Base-by-base conservation (phyloP, 176 grass and related monocot species). In the Carex pumila region DNA sequence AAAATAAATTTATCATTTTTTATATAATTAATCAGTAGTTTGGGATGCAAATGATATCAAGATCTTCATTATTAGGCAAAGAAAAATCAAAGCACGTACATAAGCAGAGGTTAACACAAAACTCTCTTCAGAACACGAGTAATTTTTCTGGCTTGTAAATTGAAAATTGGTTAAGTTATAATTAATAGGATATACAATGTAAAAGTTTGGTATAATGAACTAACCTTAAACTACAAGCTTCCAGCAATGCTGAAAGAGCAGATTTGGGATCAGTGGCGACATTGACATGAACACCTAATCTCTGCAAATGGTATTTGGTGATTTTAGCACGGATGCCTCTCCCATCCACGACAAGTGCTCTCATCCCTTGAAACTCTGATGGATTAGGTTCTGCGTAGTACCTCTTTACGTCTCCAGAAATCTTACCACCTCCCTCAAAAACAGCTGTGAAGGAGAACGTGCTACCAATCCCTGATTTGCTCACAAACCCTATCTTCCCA, bases 391-490 rank as follows among this genome's bases (percentile, higher is more conserved):
- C 92, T 18, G 75, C 70, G 66, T 86, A 83, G 60, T 92, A 88
- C 75, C 62, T 90, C 84, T 89, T 90, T 53, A 89, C 90, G 85
- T 92, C 90, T 2, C 71, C 87, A 78, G 83, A 36, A 81, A 21
- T 56, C 65, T 82, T 84, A 59, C 72, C 54, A 11, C 81, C 85
- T 87, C 86, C 84, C 64, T 61, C 86, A 65, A 89, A 92, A 79
- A 86, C 75, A 71, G 90, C 90, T 88, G 90, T 92, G 85, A 95
- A 95, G 60, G 85, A 90, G 88, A 94, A 94, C 41, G 92, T 94
- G 86, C 90, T 92, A 13, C 92, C 90, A 81, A 90, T 84, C 61
- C 64, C 81, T 22, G 88, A 68, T 59, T 88, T 87, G 82, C 88
- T 90, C 17, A 69, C 76, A 84, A 94, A 90, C 0, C 84, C 76